Percentiles rank a stretch among this genome's conserved stretches.
Evolutionary conservation across 2,329 filamentous ascomycete species (phyloP).

Genomic region (Pezicula neosporulosa): DNA sequence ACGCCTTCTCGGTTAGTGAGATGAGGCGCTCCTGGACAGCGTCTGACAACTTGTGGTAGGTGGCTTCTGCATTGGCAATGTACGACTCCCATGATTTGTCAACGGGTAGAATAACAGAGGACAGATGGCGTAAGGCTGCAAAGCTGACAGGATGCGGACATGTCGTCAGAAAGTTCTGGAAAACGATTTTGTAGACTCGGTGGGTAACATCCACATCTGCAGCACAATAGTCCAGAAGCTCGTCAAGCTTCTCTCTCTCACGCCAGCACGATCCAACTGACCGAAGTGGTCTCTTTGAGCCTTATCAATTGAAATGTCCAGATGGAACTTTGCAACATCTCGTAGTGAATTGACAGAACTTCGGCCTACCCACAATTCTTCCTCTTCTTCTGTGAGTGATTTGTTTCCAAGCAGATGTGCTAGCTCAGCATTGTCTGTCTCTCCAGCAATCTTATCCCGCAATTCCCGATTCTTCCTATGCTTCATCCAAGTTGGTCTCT

Average conservation of each 20-base stretch:
- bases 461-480: constrained; percentile 87
- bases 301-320: constrained; percentile 89
- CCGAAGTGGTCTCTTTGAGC: constrained; percentile 82
- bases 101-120: constrained; percentile 87
- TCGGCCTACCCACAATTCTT: constrained; percentile 91
- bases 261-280: constrained; percentile 68
- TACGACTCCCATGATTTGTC: constrained; percentile 87
- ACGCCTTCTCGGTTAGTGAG: constrained; percentile 70
- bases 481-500: constrained; percentile 96
- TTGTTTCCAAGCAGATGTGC: constrained; percentile 66
- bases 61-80: constrained; percentile 77
- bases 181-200: constrained; percentile 88
- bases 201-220: constrained; percentile 93
- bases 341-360: constrained; percentile 94
- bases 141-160: constrained; percentile 98
- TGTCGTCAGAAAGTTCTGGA: constrained; percentile 81
- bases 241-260: constrained; percentile 68
- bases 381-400: constrained; percentile 74
- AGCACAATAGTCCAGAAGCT: constrained; percentile 89
- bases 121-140: constrained; percentile 87
- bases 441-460: constrained; percentile 71
- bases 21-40: constrained; percentile 76
- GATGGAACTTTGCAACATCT: constrained; percentile 95
- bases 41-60: constrained; percentile 72
- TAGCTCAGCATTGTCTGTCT: constrained; percentile 69